phyloP scores from a whole-genome alignment of 2,329 filamentous ascomycete species.

The Fusarium albosuccineum region DNA sequence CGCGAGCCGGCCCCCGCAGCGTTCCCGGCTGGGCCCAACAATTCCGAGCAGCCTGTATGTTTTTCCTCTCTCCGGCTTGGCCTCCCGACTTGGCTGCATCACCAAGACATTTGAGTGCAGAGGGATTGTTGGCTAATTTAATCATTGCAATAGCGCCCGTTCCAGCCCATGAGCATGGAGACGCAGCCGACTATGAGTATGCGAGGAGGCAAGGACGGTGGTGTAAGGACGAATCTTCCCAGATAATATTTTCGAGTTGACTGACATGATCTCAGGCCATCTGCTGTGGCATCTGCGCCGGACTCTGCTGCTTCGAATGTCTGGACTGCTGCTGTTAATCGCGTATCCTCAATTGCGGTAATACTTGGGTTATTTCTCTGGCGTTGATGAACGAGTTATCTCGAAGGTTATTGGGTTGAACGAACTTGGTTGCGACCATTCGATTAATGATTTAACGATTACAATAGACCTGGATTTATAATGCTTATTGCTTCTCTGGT shows the following conservation, averaged over 20 bases:
- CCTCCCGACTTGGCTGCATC: slow-evolving; percentile 1
- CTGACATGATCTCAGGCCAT: slow-evolving; percentile 49
- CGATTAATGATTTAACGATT: slow-evolving; percentile 23
- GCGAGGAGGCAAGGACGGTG: slow-evolving; percentile 54
- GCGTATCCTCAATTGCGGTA: not conserved
- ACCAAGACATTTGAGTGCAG: not conserved
- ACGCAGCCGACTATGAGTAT: slow-evolving; percentile 43
- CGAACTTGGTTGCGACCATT: slow-evolving; percentile 1
- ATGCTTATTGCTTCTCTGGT: not conserved
- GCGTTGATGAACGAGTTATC: slow-evolving; percentile 41
- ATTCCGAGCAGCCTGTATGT: slow-evolving; percentile 53
- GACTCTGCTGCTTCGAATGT: slow-evolving; percentile 57
- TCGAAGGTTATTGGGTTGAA: slow-evolving; percentile 4
- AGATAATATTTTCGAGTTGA: not conserved
- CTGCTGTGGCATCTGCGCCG: slow-evolving; percentile 57
- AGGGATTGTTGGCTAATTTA: slow-evolving; percentile 8
- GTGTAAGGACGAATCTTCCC: slow-evolving; percentile 46
- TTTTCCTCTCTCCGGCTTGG: slow-evolving; percentile 14
- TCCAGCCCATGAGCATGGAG: slow-evolving; percentile 53
- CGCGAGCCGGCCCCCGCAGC: slow-evolving; percentile 50
- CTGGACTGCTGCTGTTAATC: slow-evolving; percentile 50
- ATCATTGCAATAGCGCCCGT: slow-evolving; percentile 43
- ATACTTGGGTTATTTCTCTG: slow-evolving; percentile 15
- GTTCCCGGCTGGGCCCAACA: slow-evolving; percentile 44
- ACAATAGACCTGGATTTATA: slow-evolving; percentile 10